These are phyloP conservation scores for Sporisorium scitamineum DNA, from an alignment of 1,284 basidiomycete species.

Conservation along the genomic window DNA sequence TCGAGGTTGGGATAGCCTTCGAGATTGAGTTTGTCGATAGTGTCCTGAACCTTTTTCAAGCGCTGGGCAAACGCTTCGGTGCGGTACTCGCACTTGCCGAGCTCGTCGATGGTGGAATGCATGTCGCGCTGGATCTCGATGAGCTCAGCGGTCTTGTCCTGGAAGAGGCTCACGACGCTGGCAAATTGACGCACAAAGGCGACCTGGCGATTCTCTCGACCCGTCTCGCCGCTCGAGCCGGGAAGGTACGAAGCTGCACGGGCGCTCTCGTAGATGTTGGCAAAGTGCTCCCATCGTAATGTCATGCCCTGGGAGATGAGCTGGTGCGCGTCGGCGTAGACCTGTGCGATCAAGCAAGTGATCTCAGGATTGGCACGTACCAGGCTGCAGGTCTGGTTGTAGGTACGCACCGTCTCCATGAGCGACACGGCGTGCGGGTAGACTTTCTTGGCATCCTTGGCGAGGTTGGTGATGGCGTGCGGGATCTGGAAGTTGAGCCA, in stretches of 20 bases:
- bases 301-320: constrained; percentile 74
- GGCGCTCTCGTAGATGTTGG: constrained; percentile 68
- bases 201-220: constrained; percentile 82
- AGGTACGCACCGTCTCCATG: constrained; percentile 97
- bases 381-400: constrained; percentile 90
- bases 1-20: constrained; percentile 98
- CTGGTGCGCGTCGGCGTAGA: constrained; percentile 57
- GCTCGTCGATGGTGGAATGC: constrained; percentile 77
- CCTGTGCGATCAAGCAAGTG: constrained; percentile 77
- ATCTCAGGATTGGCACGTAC: constrained; percentile 86
- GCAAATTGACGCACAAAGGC: constrained; percentile 96
- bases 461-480: constrained; percentile 92
- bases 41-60: constrained; percentile 85
- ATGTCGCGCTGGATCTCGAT: constrained; percentile 92
- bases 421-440: constrained; percentile 93
- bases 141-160: constrained; percentile 94
- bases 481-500: constrained; percentile 97
- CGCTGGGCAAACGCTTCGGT: constrained; percentile 82
- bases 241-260: constrained; percentile 73
- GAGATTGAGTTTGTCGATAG: constrained; percentile 91
- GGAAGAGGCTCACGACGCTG: constrained; percentile 79
- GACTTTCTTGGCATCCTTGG: constrained; percentile 96
- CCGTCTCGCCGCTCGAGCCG: constrained; percentile 47
- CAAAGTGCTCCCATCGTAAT: constrained; percentile 94
- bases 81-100: constrained; percentile 86